Conservation (phyloP, 2,329 filamentous ascomycete species). For the Verticillium klebahnii region DNA sequence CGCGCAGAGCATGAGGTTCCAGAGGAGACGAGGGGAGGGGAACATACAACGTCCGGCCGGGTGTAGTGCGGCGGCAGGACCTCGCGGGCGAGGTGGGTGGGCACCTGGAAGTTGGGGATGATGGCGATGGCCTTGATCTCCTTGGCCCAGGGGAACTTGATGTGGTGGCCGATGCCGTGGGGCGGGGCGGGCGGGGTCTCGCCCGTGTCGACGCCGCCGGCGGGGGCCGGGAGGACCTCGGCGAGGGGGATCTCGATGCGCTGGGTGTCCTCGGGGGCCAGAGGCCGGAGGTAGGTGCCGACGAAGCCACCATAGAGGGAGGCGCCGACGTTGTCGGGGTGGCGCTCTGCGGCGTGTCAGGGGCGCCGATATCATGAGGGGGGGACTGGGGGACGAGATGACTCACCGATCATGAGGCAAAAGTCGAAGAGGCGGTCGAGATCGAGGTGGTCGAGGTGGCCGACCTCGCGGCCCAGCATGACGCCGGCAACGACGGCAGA, state of each 20-base stretch:
- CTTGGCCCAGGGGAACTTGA: slow-evolving; percentile 88
- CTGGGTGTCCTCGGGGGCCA: slow-evolving; percentile 83
- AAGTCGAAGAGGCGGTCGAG: slow-evolving; percentile 88
- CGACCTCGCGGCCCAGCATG: slow-evolving; percentile 86
- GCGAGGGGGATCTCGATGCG: slow-evolving; percentile 90
- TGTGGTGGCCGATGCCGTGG: slow-evolving; percentile 88
- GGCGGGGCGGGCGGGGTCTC: slow-evolving; percentile 84
- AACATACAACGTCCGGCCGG: slow-evolving; percentile 73
- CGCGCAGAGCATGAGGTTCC: no score
- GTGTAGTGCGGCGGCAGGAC: slow-evolving; percentile 79
- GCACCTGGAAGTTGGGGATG: slow-evolving; percentile 91
- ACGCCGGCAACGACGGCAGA: slow-evolving; percentile 94
- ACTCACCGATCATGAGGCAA: slow-evolving; percentile 87
- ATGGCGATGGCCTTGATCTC: slow-evolving; percentile 97
- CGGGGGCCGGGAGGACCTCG: slow-evolving; percentile 86
- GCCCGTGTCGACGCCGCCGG: slow-evolving; percentile 88
- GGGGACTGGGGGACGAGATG: not conserved
- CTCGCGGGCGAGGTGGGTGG: slow-evolving; percentile 84
- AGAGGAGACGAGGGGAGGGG: slow-evolving; percentile 3
- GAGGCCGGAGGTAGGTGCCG: slow-evolving; percentile 90
- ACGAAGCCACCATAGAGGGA: slow-evolving; percentile 96
- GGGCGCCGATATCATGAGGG: no score
- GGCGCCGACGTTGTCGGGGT: slow-evolving; percentile 92
- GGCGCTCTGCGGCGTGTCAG: slow-evolving; percentile 54
- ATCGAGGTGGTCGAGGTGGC: slow-evolving; percentile 50